These are phyloP conservation scores for Beauveria pseudobassiana DNA, from an alignment of 2,329 filamentous ascomycete genomes.

Conservation along the genomic window DNA sequence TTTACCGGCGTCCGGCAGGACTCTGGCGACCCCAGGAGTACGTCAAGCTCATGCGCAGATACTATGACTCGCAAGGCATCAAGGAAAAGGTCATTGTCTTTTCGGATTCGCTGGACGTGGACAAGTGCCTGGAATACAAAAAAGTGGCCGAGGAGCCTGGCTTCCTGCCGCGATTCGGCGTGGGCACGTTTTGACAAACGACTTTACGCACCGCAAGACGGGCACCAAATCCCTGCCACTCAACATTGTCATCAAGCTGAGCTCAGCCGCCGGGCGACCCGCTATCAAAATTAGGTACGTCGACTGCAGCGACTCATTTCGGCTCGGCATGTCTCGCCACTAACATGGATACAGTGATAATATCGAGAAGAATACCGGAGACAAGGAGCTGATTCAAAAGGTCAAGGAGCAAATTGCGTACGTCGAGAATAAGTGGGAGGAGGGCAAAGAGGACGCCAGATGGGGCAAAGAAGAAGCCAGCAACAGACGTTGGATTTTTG, in stretches of 20 bases:
- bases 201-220: conserved; percentile 67
- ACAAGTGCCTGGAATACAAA: conserved; percentile 87
- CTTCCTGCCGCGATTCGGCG: conserved; percentile 83
- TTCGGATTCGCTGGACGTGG: conserved; percentile 89
- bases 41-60: conserved; percentile 68
- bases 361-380: conserved; percentile 87
- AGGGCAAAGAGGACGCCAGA: conserved; percentile 73
- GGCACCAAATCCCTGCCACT: conserved; percentile 80
- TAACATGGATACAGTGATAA: conserved; percentile 52
- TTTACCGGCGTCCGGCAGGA: conserved; percentile 85
- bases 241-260: conserved; percentile 97
- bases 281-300: conserved; percentile 77
- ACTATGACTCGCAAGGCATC: conserved; percentile 71
- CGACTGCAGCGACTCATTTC: neutral
- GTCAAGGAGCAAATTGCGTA: conserved; percentile 87
- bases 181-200: conserved; percentile 96
- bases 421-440: conserved; percentile 73
- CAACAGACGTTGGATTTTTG: neutral
- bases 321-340: neutral
- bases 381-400: conserved; percentile 66
- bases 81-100: conserved; percentile 86
- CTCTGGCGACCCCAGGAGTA: conserved; percentile 80
- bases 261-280: conserved; percentile 69
- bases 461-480: conserved; percentile 56
- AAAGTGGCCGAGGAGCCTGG: conserved; percentile 68